Evolutionary conservation across 2,329 filamentous ascomycete species (phyloP).

Genomic region (Dactylellina cionopaga): DNA sequence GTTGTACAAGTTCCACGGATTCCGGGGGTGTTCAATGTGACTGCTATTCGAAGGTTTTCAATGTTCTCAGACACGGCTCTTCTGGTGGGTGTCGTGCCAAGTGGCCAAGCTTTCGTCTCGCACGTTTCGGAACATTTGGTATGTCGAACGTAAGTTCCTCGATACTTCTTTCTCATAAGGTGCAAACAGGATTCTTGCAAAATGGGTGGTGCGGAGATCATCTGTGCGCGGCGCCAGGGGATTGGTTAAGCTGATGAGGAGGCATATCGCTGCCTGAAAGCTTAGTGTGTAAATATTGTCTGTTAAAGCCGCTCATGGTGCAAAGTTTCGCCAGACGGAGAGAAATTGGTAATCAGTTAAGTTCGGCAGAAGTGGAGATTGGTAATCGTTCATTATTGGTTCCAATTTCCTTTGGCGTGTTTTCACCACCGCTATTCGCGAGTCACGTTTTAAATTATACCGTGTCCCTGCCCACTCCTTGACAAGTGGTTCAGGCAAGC

Average conservation of each 20-base stretch:
- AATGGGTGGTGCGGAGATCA: slow-evolving; percentile 27
- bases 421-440: slow-evolving; percentile 9
- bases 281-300: not conserved
- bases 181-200: slow-evolving; percentile 4
- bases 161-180: slow-evolving; percentile 8
- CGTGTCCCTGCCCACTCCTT: not conserved
- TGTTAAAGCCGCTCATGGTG: not conserved
- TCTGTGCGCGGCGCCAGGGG: slow-evolving; percentile 44
- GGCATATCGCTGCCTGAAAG: slow-evolving; percentile 13
- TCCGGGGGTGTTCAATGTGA: slow-evolving; percentile 10
- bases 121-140: slow-evolving; percentile 28
- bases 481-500: too few relatives aligned
- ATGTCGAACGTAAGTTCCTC: slow-evolving; percentile 11
- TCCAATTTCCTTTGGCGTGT: too few relatives aligned
- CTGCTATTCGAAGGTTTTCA: too few relatives aligned
- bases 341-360: slow-evolving; percentile 39
- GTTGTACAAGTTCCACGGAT: too few relatives aligned
- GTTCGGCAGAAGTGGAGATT: slow-evolving; percentile 33
- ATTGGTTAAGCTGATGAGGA: slow-evolving; percentile 10
- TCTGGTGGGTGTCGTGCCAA: not conserved
- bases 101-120: slow-evolving; percentile 27
- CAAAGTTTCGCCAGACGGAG: not conserved
- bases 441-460: slow-evolving; percentile 21
- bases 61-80: slow-evolving; percentile 2
- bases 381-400: slow-evolving; percentile 35